Conservation (phyloP, 768 basidiomycete genomes). For the Sporobolomyces roseus region DNA sequence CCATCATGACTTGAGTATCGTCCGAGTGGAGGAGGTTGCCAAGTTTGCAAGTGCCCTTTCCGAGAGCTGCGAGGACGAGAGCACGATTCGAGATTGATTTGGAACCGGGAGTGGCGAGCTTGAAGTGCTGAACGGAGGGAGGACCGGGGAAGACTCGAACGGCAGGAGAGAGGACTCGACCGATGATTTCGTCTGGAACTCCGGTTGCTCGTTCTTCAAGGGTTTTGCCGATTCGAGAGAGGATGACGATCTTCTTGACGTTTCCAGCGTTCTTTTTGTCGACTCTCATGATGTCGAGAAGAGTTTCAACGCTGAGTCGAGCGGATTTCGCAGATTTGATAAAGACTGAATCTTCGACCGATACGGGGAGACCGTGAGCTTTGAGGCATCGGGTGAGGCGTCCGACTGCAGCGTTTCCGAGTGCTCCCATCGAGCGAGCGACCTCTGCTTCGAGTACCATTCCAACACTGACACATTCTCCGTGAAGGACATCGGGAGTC, state of each 20-base stretch:
- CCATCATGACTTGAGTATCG: constrained; percentile 99
- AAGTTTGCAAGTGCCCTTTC: constrained; percentile 77
- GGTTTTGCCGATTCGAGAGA: constrained; percentile 84
- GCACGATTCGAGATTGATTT: constrained; percentile 96
- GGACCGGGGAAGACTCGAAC: constrained; percentile 63
- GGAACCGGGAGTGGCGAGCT: constrained; percentile 90
- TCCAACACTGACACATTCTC: constrained; percentile 90
- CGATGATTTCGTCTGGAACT: constrained; percentile 74
- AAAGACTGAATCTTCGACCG: constrained; percentile 73
- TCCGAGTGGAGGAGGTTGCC: constrained; percentile 92
- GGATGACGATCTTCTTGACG: constrained; percentile 88
- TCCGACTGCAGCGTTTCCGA: constrained; percentile 87
- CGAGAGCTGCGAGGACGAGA: constrained; percentile 86
- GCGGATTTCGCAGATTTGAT: constrained; percentile 64
- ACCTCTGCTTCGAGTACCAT: constrained; percentile 97
- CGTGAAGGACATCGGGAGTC: constrained; percentile 88
- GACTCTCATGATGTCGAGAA: constrained; percentile 78
- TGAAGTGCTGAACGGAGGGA: constrained; percentile 54
- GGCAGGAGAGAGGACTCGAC: constrained; percentile 74
- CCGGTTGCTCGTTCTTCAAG: constrained; percentile 86
- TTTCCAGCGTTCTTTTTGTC: constrained; percentile 96
- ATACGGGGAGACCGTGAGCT: constrained; percentile 83
- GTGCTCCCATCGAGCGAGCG: constrained; percentile 76
- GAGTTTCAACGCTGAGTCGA: constrained; percentile 66
- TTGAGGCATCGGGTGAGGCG: constrained; percentile 81